Conservation (phyloP, 208 protist genomes). For the Perkinsela sp. region DNA sequence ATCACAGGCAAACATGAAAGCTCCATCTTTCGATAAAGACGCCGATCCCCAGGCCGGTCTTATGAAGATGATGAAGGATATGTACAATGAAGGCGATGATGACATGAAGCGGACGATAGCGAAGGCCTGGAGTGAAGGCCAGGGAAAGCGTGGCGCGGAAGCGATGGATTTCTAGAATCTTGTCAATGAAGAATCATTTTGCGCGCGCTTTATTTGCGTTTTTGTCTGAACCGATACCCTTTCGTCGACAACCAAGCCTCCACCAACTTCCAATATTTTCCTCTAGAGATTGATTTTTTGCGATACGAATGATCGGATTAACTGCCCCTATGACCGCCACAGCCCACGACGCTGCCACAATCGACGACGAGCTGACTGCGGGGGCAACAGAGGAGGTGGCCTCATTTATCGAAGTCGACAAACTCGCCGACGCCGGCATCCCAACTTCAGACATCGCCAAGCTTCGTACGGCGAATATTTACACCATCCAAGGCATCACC, state of each 20-base stretch:
- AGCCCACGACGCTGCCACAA: not conserved
- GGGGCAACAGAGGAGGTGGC: constrained; percentile 11
- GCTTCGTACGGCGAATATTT: constrained; percentile 56
- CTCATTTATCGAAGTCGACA: constrained; percentile 40
- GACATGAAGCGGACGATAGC: constrained; percentile 12
- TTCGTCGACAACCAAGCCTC: too few species aligned
- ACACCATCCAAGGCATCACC: constrained; percentile 55
- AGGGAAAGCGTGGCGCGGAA: not conserved
- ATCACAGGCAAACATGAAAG: not conserved
- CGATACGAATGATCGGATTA: not conserved
- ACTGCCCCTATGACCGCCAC: not conserved
- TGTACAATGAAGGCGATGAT: constrained; percentile 10
- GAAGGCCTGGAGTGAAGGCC: constrained; percentile 8
- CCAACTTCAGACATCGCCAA: constrained; percentile 52
- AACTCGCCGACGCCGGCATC: constrained; percentile 59
- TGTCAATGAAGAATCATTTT: too few species aligned
- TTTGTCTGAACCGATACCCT: too few species aligned
- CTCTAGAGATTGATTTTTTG: too few species aligned
- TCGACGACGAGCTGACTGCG: constrained; percentile 5
- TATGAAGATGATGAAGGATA: constrained; percentile 9
- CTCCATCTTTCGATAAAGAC: constrained; percentile 1
- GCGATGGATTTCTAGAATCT: not conserved
- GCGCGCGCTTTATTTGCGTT: too few species aligned
- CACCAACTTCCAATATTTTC: too few species aligned
- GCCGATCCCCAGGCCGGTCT: constrained; percentile 4